phyloP scores from a whole-genome alignment of 768 basidiomycete genomes.

The Trametes maxima region DNA sequence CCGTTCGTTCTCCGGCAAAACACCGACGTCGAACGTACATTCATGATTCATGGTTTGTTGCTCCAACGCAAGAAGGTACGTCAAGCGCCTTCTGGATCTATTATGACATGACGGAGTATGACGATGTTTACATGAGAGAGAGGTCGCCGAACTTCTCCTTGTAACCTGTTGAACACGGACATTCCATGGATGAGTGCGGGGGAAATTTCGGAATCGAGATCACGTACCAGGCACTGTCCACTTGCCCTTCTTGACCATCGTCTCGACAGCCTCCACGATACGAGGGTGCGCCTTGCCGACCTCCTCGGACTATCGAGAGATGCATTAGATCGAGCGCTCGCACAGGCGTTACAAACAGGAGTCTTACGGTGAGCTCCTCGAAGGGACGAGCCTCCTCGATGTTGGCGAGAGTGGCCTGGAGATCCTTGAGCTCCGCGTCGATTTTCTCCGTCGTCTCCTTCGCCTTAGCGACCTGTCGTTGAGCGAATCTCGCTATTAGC shows the following conservation, averaged over 20 bases:
- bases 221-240: conserved; percentile 93
- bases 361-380: conserved; percentile 89
- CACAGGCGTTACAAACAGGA: not conserved
- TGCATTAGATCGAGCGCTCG: not conserved
- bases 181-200: conserved; percentile 1
- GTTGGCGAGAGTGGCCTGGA: conserved; percentile 92
- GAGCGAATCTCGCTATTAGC: not conserved
- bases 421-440: conserved; percentile 85
- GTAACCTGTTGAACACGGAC: conserved; percentile 55
- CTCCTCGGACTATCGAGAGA: conserved; percentile 67
- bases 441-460: conserved; percentile 90
- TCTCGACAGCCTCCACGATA: conserved; percentile 87
- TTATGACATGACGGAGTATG: conserved; percentile 8
- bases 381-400: conserved; percentile 97
- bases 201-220: not conserved
- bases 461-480: conserved; percentile 77
- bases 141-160: conserved; percentile 97
- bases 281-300: conserved; percentile 92
- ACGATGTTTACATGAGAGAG: conserved; percentile 72
- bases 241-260: conserved; percentile 96
- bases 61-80: conserved; percentile 12
- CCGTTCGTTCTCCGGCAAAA: not conserved
- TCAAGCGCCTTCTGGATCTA: conserved; percentile 24
- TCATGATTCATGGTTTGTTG: not conserved
- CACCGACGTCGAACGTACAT: not conserved